These are phyloP conservation scores for Haematococcus lacustris DNA, from an alignment of 139 green algal genomes.

Conservation along the genomic window DNA sequence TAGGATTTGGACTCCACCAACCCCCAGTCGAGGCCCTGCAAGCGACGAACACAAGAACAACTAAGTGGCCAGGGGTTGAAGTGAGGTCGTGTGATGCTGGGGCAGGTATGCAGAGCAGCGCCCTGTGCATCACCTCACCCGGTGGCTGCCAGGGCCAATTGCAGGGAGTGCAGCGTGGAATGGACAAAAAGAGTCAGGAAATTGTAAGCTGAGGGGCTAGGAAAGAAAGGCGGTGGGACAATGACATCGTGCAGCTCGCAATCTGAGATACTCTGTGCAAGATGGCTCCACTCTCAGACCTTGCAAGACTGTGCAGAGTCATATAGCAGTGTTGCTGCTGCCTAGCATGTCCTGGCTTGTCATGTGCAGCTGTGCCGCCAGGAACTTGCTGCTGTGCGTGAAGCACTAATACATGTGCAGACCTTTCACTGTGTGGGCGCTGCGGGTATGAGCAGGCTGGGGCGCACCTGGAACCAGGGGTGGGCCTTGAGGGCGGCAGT, in stretches of 20 bases:
- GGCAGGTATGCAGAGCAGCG: background rate
- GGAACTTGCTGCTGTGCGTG: background rate
- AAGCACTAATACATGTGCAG: too few species aligned
- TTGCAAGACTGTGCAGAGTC: too few species aligned
- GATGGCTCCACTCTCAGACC: too few species aligned
- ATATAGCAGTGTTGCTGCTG: too few species aligned
- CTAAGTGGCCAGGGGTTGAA: background rate
- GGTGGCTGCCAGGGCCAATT: background rate
- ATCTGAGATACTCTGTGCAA: too few species aligned
- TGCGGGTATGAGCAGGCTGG: too few species aligned
- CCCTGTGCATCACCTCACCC: background rate
- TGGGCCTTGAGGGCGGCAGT: background rate
- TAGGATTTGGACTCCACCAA: background rate
- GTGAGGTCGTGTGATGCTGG: background rate
- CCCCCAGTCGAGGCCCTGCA: background rate
- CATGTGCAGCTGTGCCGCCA: too few species aligned
- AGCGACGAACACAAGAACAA: too few species aligned
- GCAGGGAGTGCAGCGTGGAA: background rate
- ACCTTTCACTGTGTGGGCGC: too few species aligned
- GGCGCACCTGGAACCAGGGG: constrained; percentile 1
- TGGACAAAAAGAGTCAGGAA: background rate
- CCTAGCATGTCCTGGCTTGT: too few species aligned
- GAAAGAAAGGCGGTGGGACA: too few species aligned
- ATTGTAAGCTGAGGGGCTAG: background rate
- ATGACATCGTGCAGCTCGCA: too few species aligned